A percentile compares a stretch with the other conserved stretches of the same genome.
Conservation (phyloP, 208 protist genomes). For the Wallacemonas sp. region DNA sequence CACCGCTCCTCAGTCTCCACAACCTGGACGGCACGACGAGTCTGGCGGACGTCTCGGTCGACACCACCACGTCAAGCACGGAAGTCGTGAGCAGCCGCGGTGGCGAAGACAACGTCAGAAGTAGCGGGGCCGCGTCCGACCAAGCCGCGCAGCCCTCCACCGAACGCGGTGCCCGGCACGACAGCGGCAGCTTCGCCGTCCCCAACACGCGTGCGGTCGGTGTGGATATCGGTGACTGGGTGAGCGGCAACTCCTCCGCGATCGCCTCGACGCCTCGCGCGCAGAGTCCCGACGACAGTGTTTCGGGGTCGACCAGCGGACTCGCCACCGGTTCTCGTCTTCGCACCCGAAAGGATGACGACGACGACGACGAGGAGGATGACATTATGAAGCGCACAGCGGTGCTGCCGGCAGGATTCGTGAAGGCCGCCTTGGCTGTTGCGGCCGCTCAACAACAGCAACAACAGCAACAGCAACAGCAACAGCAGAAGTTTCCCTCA, state of each 20-base stretch:
- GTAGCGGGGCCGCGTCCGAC: too few species aligned
- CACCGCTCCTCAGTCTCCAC: too few species aligned
- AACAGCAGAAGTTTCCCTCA: too few species aligned
- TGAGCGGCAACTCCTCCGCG: slow-evolving; percentile 3
- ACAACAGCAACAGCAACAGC: not conserved
- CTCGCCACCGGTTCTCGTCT: not conserved
- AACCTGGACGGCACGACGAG: too few species aligned
- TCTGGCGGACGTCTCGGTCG: too few species aligned
- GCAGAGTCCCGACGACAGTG: slow-evolving; percentile 4
- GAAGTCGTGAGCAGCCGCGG: too few species aligned
- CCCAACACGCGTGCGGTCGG: too few species aligned
- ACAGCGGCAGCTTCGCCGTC: too few species aligned
- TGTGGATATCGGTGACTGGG: not conserved
- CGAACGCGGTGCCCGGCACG: too few species aligned
- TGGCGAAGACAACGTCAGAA: too few species aligned
- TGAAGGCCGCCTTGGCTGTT: slow-evolving; percentile 46
- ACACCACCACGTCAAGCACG: too few species aligned
- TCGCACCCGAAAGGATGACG: not conserved
- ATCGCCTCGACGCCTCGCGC: slow-evolving; percentile 21
- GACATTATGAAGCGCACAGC: slow-evolving; percentile 44
- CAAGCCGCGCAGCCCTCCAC: too few species aligned
- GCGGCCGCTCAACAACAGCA: slow-evolving; percentile 2
- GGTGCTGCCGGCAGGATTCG: slow-evolving; percentile 47
- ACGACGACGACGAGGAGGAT: slow-evolving; percentile 4
- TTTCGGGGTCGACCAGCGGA: not conserved